Evolutionary conservation across 495 filamentous ascomycete genomes (phyloP).

Genomic region (Xylaria castorea): DNA sequence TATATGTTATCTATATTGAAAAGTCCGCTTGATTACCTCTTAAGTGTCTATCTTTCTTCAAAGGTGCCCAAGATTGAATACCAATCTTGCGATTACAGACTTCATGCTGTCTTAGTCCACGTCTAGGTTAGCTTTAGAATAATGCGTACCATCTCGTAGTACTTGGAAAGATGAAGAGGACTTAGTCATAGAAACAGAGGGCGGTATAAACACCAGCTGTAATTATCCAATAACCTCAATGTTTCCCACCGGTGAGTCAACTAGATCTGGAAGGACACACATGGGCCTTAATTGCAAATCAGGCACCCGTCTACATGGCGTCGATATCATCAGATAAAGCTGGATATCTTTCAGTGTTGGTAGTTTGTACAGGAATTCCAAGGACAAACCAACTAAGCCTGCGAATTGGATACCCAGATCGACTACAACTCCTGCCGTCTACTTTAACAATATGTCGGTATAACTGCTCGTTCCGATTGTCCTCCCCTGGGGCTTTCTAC

Average conservation of each 20-base stretch:
- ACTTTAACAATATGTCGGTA: neutral
- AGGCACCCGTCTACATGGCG: neutral
- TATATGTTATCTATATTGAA: neutral
- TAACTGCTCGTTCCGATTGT: neutral
- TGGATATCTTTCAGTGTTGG: neutral
- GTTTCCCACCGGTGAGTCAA: conserved; percentile 1
- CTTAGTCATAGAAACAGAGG: too few relatives aligned
- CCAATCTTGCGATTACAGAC: neutral
- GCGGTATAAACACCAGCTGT: too few relatives aligned
- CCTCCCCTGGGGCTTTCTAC: neutral
- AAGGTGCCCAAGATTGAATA: neutral
- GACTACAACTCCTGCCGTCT: neutral
- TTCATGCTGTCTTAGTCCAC: neutral
- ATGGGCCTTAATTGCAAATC: neutral
- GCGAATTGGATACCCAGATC: neutral
- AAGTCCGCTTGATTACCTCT: neutral
- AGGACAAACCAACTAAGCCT: neutral
- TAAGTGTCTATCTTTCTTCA: neutral
- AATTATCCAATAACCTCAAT: neutral
- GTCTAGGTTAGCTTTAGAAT: too few relatives aligned
- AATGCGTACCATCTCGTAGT: neutral
- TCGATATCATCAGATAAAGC: neutral
- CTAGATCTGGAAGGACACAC: conserved; percentile 25
- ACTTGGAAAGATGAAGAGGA: neutral
- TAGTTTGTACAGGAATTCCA: neutral